phyloP scores from a whole-genome alignment of 768 basidiomycete genomes.

The Tylopilus sp. region DNA sequence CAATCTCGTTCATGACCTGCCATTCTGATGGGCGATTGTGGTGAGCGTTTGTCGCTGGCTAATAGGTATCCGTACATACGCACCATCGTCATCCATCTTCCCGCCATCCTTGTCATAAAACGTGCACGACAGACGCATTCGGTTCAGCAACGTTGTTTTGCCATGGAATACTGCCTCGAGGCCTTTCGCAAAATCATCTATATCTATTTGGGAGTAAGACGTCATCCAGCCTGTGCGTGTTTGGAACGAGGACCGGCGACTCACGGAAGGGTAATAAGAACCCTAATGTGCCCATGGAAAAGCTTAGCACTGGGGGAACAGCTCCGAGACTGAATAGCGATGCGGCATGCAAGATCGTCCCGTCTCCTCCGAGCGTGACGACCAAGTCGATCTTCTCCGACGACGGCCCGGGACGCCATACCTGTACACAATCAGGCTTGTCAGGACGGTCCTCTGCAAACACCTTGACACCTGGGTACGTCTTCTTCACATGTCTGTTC shows the following conservation, averaged over 20 bases:
- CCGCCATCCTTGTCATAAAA: slow-evolving; percentile 61
- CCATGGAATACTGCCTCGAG: slow-evolving; percentile 76
- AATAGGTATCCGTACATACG: slow-evolving; percentile 6
- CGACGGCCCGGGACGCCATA: slow-evolving; percentile 55
- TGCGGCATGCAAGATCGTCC: slow-evolving; percentile 91
- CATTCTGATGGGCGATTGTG: slow-evolving; percentile 49
- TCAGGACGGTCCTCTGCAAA: slow-evolving; percentile 66
- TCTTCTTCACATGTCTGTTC: slow-evolving; percentile 51
- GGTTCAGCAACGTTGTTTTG: slow-evolving; percentile 75
- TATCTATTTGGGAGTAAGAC: slow-evolving; percentile 49
- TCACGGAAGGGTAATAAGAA: slow-evolving; percentile 92
- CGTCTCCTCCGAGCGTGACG: slow-evolving; percentile 91
- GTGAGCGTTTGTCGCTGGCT: neutral
- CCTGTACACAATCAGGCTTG: slow-evolving; percentile 59
- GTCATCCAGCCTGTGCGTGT: neutral
- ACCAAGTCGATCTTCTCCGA: slow-evolving; percentile 77
- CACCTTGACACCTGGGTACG: slow-evolving; percentile 58
- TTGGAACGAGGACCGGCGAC: slow-evolving; percentile 26
- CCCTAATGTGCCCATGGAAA: slow-evolving; percentile 79
- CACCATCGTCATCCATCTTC: slow-evolving; percentile 64
- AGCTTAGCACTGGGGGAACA: slow-evolving; percentile 78
- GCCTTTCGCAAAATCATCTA: slow-evolving; percentile 81
- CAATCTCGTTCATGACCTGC: slow-evolving; percentile 98
- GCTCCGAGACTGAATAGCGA: slow-evolving; percentile 87
- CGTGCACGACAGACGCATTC: slow-evolving; percentile 87